Conservation (phyloP, 192 early-diverging fungal species). For the Lobosporangium transversale region DNA sequence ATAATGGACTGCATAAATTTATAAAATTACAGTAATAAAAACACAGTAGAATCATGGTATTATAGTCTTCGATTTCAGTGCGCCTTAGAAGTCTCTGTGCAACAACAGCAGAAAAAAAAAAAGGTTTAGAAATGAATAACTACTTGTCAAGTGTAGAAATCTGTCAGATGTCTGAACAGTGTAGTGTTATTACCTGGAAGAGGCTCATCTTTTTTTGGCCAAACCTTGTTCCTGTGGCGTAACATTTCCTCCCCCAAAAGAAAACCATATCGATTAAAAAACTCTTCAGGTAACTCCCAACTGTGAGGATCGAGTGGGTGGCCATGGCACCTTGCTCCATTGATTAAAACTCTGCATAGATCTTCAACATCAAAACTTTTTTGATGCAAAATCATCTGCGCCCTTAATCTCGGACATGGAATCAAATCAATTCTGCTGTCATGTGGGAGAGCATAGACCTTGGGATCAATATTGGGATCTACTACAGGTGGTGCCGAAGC, state of each 20-base stretch:
- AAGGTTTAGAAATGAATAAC: too few species aligned
- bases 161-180: too few species aligned
- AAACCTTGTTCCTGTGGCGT: conserved; percentile 40
- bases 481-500: conserved; percentile 44
- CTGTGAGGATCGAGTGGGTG: conserved; percentile 52
- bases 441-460: conserved; percentile 45
- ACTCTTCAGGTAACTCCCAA: conserved; percentile 53
- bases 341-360: conserved; percentile 42
- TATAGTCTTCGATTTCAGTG: too few species aligned
- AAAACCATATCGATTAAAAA: conserved; percentile 52
- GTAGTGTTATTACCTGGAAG: conserved; percentile 10
- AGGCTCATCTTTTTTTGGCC: conserved; percentile 46
- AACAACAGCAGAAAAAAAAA: too few species aligned
- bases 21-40: too few species aligned
- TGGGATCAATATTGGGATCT: conserved; percentile 47
- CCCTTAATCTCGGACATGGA: conserved; percentile 51
- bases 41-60: too few species aligned
- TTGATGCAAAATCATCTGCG: conserved; percentile 53
- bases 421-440: conserved; percentile 54
- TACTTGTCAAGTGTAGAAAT: too few species aligned
- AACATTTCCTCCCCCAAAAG: conserved; percentile 45
- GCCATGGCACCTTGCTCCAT: conserved; percentile 52
- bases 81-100: too few species aligned
- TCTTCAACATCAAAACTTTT: conserved; percentile 46
- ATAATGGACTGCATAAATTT: too few species aligned